Evolutionary conservation across 2,329 filamentous ascomycete genomes (phyloP).

Genomic region (Penicillium sp.): DNA sequence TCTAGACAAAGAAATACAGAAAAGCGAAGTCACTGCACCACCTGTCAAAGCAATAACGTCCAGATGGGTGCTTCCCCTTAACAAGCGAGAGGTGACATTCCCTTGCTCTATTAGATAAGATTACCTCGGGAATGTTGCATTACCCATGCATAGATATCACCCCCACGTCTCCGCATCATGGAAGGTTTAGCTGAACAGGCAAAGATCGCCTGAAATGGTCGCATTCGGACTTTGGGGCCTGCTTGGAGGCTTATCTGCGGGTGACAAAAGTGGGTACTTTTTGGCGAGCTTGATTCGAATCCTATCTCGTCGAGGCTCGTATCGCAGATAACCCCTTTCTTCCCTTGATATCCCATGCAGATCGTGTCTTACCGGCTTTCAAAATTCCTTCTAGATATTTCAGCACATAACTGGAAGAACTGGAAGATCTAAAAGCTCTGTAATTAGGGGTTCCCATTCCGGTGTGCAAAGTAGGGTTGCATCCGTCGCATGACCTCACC

Average conservation of each 20-base stretch:
- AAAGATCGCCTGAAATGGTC: slow-evolving; percentile 17
- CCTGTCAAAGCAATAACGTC: neutral
- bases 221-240: slow-evolving; percentile 10
- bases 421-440: neutral
- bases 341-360: neutral
- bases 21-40: neutral
- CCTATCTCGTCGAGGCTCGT: neutral
- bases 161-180: slow-evolving; percentile 24
- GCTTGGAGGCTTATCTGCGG: slow-evolving; percentile 2
- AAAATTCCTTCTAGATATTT: neutral
- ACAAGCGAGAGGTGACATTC: slow-evolving; percentile 11
- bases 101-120: slow-evolving; percentile 19
- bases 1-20: neutral
- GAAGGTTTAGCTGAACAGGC: neutral
- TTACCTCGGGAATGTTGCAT: slow-evolving; percentile 20
- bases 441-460: neutral
- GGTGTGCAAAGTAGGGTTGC: neutral
- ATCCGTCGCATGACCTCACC: slow-evolving; percentile 8
- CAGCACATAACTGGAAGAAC: neutral
- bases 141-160: slow-evolving; percentile 9
- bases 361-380: neutral
- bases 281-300: neutral
- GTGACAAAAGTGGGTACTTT: neutral
- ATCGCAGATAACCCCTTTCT: neutral
- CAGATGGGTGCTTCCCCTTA: slow-evolving; percentile 5